A percentile compares a stretch with the other conserved stretches of the same genome.
These are phyloP conservation scores for Vigna radiata DNA, from an alignment of 306 rosid genomes.

Conservation along the genomic window DNA sequence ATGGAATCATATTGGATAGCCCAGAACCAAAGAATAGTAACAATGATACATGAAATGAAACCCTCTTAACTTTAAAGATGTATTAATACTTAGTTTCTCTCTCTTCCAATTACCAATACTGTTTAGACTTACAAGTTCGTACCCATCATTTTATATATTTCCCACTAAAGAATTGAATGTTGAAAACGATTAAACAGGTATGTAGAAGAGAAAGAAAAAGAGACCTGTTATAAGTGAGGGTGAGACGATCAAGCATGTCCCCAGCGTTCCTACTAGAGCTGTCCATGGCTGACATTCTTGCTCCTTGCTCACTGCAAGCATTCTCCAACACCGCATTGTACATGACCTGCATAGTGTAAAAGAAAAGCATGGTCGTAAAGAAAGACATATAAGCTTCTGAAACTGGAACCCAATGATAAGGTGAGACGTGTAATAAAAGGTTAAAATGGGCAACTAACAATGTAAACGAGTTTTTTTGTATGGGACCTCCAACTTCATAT, in stretches of 20 bases:
- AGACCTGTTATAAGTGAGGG: constrained; percentile 93
- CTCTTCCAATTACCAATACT: not conserved
- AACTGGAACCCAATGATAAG: not conserved
- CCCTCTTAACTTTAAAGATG: not conserved
- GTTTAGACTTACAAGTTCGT: not conserved
- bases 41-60: too few relatives aligned
- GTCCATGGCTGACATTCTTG: constrained; percentile 99
- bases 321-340: constrained; percentile 96
- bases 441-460: not conserved
- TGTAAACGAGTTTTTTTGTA: too few relatives aligned
- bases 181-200: constrained; percentile 9
- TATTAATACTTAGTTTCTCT: not conserved
- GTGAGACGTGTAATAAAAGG: not conserved
- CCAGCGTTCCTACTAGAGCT: constrained; percentile 99
- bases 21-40: too few relatives aligned
- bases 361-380: constrained; percentile 4
- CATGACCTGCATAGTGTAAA: constrained; percentile 59
- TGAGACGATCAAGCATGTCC: constrained; percentile 98
- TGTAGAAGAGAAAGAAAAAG: constrained; percentile 34
- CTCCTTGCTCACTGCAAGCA: constrained; percentile 99
- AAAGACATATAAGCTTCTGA: not conserved
- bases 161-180: not conserved
- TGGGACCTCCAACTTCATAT: not conserved
- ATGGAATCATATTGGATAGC: not conserved
- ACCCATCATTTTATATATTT: not conserved